phyloP scores from a whole-genome alignment of 164 flowering plant genomes.

The Chimonanthus praecox region DNA sequence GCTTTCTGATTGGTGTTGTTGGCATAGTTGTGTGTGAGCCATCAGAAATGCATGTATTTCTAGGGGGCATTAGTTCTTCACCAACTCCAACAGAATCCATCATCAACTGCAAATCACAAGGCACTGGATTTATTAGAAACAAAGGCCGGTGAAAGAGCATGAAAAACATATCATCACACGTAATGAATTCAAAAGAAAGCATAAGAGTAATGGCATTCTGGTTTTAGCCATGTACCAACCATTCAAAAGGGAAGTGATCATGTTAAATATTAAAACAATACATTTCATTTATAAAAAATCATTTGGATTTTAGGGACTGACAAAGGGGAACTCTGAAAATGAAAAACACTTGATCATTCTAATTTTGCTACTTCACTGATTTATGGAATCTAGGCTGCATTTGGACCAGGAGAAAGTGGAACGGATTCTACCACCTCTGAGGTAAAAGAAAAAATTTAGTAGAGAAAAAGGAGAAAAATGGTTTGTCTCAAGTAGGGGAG shows the following conservation, averaged over 20 bases:
- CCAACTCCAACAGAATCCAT: constrained; percentile 19
- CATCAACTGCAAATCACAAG: constrained; percentile 24
- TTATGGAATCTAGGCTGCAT: not conserved
- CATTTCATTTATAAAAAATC: not conserved
- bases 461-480: too few species aligned
- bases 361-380: not conserved
- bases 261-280: not conserved
- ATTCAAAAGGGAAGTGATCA: too few species aligned
- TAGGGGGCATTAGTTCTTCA: constrained; percentile 34
- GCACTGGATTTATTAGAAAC: not conserved
- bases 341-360: not conserved
- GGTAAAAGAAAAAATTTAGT: too few species aligned
- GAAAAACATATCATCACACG: not conserved
- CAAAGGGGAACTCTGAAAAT: not conserved
- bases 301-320: not conserved
- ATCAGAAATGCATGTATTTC: not conserved
- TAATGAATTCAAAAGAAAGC: not conserved
- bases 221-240: not conserved
- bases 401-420: too few species aligned
- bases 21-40: constrained; percentile 5
- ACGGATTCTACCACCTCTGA: not conserved
- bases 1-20: constrained; percentile 24
- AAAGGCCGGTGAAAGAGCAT: not conserved
- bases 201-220: not conserved
- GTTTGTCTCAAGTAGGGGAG: too few species aligned